Conservation (phyloP, 805 yeast genomes). For the Sporopachydermia quercuum region DNA sequence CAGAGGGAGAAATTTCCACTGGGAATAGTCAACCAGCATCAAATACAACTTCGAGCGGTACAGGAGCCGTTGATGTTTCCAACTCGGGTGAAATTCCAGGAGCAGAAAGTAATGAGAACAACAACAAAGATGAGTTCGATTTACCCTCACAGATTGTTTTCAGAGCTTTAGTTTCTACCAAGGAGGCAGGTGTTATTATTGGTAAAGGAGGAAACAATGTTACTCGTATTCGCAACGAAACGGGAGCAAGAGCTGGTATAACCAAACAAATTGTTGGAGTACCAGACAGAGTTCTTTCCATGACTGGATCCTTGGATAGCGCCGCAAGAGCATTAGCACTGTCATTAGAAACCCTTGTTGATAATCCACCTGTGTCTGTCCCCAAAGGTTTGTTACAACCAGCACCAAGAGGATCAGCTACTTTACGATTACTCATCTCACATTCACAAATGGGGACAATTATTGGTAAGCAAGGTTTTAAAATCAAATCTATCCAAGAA, state of each 20-base stretch:
- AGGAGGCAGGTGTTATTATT: constrained; percentile 82
- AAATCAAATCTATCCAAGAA: constrained; percentile 69
- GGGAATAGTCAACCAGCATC: no score
- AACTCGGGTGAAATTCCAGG: no score
- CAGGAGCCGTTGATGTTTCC: no score
- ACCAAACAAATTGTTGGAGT: constrained; percentile 69
- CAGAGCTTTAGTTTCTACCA: constrained; percentile 59
- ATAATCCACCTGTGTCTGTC: constrained; percentile 42
- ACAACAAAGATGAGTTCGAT: not conserved
- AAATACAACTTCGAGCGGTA: no score
- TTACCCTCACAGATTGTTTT: constrained; percentile 1
- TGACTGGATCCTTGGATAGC: constrained; percentile 56
- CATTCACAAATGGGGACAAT: constrained; percentile 80
- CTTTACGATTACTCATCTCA: constrained; percentile 60
- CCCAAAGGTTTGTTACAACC: constrained; percentile 38
- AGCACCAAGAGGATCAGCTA: constrained; percentile 33
- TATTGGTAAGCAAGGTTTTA: constrained; percentile 69
- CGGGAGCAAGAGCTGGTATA: constrained; percentile 75
- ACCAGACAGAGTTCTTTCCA: constrained; percentile 69
- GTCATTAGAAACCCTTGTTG: constrained; percentile 50
- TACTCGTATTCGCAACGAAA: constrained; percentile 56
- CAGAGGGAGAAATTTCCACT: not conserved
- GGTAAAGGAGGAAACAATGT: constrained; percentile 76
- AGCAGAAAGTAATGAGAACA: not conserved
- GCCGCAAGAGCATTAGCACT: constrained; percentile 56